Conservation (phyloP, 148 eudicot species). For the Rhododendron vialii region DNA sequence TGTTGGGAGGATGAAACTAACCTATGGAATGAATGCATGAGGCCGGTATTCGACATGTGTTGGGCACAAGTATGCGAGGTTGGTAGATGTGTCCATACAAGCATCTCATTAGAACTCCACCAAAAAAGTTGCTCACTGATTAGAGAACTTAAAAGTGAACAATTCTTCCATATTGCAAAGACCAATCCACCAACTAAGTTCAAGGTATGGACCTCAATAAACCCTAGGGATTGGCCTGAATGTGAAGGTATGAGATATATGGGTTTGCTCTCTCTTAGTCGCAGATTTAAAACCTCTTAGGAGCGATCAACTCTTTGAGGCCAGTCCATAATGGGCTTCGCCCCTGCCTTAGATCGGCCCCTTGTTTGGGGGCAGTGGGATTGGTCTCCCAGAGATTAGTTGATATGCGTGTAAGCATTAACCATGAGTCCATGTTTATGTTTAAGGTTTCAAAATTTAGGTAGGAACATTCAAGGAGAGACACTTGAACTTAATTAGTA, state of each 20-base stretch:
- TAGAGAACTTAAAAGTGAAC: too few relatives aligned
- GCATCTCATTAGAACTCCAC: not conserved
- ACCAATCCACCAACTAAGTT: not conserved
- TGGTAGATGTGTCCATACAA: not conserved
- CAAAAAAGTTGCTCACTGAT: not conserved
- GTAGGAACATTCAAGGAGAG: not conserved
- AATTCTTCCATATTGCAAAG: too few relatives aligned
- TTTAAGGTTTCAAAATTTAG: too few relatives aligned
- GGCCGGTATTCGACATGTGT: not conserved
- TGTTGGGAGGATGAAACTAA: not conserved
- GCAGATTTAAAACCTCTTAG: not conserved
- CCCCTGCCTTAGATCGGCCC: not conserved
- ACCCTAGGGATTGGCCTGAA: not conserved
- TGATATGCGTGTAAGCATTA: not conserved
- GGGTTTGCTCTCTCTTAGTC: not conserved
- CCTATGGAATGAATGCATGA: not conserved
- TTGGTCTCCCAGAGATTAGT: not conserved
- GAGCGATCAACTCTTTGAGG: not conserved
- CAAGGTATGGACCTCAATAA: not conserved
- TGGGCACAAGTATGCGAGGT: not conserved
- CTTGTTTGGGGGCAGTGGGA: not conserved
- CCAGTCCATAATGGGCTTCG: not conserved
- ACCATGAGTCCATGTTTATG: not conserved
- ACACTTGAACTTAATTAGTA: not conserved
- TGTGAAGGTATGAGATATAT: not conserved